A percentile compares a stretch with the other conserved stretches of the same genome.
Conservation (phyloP, 495 filamentous ascomycete species). For the Acidomyces sp. region DNA sequence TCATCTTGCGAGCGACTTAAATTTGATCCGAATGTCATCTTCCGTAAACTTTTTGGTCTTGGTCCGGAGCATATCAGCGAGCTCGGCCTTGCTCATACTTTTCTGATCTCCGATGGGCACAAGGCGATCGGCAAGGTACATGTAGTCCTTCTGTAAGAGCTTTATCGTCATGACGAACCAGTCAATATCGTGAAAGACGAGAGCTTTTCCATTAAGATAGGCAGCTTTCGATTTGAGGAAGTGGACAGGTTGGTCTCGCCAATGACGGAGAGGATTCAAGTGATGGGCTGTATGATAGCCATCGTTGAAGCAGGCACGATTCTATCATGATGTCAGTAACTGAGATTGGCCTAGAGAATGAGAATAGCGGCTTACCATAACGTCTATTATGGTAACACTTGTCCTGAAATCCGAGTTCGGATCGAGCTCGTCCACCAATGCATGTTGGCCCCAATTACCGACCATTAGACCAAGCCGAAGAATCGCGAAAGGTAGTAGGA, state of each 20-base stretch:
- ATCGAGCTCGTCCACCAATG: constrained; percentile 54
- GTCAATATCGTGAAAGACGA: constrained; percentile 61
- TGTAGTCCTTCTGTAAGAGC: constrained; percentile 49
- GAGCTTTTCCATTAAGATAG: constrained; percentile 46
- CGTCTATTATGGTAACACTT: constrained; percentile 61
- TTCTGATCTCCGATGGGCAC: constrained; percentile 60
- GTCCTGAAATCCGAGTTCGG: constrained; percentile 57
- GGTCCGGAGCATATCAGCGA: constrained; percentile 45
- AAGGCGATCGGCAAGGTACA: constrained; percentile 46
- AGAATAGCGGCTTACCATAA: constrained; percentile 39
- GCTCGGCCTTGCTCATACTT: constrained; percentile 44
- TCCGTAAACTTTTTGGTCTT: constrained; percentile 50
- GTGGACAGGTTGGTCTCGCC: constrained; percentile 56
- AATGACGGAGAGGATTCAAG: constrained; percentile 58
- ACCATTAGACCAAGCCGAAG: constrained; percentile 56
- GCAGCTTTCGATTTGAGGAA: constrained; percentile 49
- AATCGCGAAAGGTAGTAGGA: constrained; percentile 45
- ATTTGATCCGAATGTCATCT: constrained; percentile 38
- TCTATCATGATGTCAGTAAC: constrained; percentile 28
- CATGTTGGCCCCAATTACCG: constrained; percentile 67
- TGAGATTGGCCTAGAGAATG: background rate
- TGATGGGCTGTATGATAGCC: constrained; percentile 70
- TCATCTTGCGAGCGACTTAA: too few relatives aligned
- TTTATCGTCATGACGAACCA: constrained; percentile 54
- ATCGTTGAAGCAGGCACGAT: constrained; percentile 64